Percentiles rank a stretch among this genome's conserved stretches.
Conservation (phyloP, 116 monocot genomes). For the Posidonia oceanica region DNA sequence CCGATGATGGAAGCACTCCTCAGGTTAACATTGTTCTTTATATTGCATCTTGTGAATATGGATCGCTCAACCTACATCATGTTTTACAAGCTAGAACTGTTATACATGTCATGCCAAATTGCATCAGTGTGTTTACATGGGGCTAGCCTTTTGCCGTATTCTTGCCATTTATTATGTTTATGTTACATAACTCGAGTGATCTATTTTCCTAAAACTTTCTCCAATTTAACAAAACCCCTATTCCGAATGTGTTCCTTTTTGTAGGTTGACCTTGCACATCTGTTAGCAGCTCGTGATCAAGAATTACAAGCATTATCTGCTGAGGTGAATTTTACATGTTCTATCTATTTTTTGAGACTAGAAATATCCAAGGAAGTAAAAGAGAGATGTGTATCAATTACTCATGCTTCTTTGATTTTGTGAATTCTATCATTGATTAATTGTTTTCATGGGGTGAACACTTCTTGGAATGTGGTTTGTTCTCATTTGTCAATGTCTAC, state of each 20-base stretch:
- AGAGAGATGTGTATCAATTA: too few relatives aligned
- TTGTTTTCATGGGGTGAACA: not conserved
- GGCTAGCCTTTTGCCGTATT: too few relatives aligned
- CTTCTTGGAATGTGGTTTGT: not conserved
- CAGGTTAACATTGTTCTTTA: constrained; percentile 42
- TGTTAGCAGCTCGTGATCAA: constrained; percentile 91
- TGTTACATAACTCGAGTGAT: too few relatives aligned
- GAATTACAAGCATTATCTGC: constrained; percentile 82
- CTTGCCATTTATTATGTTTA: too few relatives aligned
- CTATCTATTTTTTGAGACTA: not conserved
- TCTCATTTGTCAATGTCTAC: not conserved
- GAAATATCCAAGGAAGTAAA: too few relatives aligned
- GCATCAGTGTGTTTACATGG: too few relatives aligned
- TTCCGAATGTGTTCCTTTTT: constrained; percentile 7
- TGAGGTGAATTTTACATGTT: constrained; percentile 40
- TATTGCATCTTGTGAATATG: not conserved
- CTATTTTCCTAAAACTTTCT: too few relatives aligned
- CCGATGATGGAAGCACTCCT: constrained; percentile 88
- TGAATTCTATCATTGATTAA: not conserved
- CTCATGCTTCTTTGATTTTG: not conserved
- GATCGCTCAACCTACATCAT: not conserved
- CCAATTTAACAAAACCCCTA: not conserved
- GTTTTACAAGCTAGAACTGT: not conserved
- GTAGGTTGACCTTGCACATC: constrained; percentile 96
- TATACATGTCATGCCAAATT: not conserved